Evolutionary conservation across 805 yeast species (phyloP), one percentile per base, ranked within the genome.

Genomic region (Wickerhamiella galacta): DNA sequence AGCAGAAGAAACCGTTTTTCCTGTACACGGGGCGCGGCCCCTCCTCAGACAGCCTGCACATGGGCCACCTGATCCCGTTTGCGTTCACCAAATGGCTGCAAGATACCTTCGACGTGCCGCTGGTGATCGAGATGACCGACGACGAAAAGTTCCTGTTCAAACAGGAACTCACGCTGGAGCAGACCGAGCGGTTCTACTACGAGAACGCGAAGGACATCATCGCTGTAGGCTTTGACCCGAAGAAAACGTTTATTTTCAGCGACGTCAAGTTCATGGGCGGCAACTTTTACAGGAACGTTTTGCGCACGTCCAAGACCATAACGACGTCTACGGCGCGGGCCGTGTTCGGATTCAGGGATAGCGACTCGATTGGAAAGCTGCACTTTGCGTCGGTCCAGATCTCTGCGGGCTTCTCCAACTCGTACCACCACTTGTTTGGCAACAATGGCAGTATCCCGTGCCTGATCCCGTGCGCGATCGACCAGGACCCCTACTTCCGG

Each of bases 21-120:
- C 61, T 90, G 40, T 90, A 90, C 55, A 90, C 98, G 11, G 98
- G 98, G 25, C 71, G 98, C 55, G 98, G 98, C 4, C 96, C 98
- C 23, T 79, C 93, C 2, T 72, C 85, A 26, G 94, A 77, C 46
- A 76, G 90, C 15, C 76, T 90, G 80, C 98, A 90, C 54, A 64
- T 90, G 60, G 98, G 98, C 33, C 98, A 90, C 57, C 75, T 87
- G 83, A 69, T 85, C 39, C 98, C 98, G 12, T 90, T 90, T 52
- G 57, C 78, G 20, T 90, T 90, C 63, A 90, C 98, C 36, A 83
- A 85, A 57, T 90, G 96, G 96, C 66, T 90, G 48, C 98, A 90
- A 57, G 95, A 87, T 29, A 96, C 87, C 2, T 90, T 90, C 54
- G 96, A 90, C 53, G 95, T 72, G 38, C 96, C 98, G 15, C 65